Base-by-base conservation (phyloP, 768 basidiomycete species). In the Auriscalpium orientale region DNA sequence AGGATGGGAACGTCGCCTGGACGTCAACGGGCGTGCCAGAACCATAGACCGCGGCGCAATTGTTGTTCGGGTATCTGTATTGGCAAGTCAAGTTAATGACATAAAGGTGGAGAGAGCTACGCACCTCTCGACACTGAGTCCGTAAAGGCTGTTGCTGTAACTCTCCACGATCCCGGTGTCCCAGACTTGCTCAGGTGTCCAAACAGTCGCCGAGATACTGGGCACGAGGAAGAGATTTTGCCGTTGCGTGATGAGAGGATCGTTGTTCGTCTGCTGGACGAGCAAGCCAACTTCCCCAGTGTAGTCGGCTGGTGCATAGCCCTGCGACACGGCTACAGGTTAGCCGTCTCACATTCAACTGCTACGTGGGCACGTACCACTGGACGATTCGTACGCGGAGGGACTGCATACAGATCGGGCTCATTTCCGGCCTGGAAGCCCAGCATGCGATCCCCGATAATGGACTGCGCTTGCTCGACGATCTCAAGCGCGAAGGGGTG, bases 351-450 rank as follows among this genome's bases (percentile, higher is more conserved):
- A 28, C 28, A 28, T 3, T 28, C 28, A 28, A 28, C 28, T 9
- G 20, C 12, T 40, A n/a, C 21, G 20, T 6, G 12, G 12, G n/a
- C 35, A 64, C 66, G 35, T 40, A 51, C 64, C 18, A 8, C 5
- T 7, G 58, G 52, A 35, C 56, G 51, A 46, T 58, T 43, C 13
- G 54, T 51, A 34, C 54, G 56, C 16, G 54, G 60, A 12, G 51
- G 61, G 35, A 43, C 56, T 10, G 74, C 70, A 60, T 85, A 91
- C 59, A 89, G 77, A 72, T 92, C 89, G 15, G 88, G 89, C 69
- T 91, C 89, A 65, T 91, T 89, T 2, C 83, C 87, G 1, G 82
- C 79, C 65, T 88, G 84, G 8, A 87, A 68, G 0, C 84, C 89
- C n/a, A 85, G 67, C 18, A 91, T 70, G 57, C 80, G 75, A 49